A percentile compares a stretch with the other conserved stretches of the same genome.
Evolutionary conservation across 306 rosid genomes (phyloP).

Genomic region (Cucumis cinereus): DNA sequence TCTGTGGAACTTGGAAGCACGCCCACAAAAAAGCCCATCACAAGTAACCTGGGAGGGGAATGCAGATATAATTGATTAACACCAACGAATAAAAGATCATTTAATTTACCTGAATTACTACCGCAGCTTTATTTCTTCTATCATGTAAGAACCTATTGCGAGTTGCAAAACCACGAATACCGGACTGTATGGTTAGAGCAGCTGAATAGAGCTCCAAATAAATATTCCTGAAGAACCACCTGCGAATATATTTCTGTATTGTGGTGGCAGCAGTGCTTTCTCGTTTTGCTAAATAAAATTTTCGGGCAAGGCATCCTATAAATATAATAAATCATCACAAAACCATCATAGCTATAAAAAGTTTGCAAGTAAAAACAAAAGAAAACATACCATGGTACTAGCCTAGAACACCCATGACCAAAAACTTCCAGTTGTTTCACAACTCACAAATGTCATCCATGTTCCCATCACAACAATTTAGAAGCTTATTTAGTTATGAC

Average conservation of each 20-base stretch:
- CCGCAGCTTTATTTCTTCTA: slow-evolving; percentile 70
- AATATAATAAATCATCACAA: slow-evolving; percentile 1
- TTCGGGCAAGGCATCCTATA: slow-evolving; percentile 63
- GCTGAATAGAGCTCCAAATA: slow-evolving; percentile 44
- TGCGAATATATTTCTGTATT: slow-evolving; percentile 54
- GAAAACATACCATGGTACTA: background rate
- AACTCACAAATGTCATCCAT: background rate
- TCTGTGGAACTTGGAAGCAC: background rate
- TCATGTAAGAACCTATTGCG: slow-evolving; percentile 46
- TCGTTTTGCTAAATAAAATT: slow-evolving; percentile 45
- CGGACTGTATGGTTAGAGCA: slow-evolving; percentile 48
- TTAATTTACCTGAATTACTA: slow-evolving; percentile 58
- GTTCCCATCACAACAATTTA: background rate
- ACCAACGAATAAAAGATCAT: background rate
- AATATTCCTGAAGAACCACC: slow-evolving; percentile 36
- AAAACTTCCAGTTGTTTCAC: background rate
- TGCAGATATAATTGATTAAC: background rate
- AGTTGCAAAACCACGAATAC: slow-evolving; percentile 51
- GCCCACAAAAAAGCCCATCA: background rate
- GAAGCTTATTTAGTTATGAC: background rate
- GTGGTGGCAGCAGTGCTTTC: slow-evolving; percentile 55
- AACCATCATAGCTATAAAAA: background rate
- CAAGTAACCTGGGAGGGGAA: background rate
- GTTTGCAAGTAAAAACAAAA: background rate
- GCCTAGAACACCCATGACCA: background rate